Base-by-base conservation (phyloP, 257 asterid genomes). In the Solanum habrochaites region DNA sequence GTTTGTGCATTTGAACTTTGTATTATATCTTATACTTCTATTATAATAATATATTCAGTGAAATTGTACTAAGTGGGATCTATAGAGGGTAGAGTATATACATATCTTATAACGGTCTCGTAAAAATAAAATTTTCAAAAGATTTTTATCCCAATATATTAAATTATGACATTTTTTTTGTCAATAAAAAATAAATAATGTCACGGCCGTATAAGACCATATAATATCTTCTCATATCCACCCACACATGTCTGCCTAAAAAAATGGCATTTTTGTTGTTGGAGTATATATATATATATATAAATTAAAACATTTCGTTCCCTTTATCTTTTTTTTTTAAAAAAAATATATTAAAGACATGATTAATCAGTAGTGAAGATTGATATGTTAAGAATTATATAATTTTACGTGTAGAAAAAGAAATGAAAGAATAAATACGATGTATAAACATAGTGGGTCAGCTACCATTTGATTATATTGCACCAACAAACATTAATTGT, bases 21-120 rank as follows among this genome's bases (percentile, higher is more conserved):
- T 62, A 7, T 23, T 23, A 23, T 23, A 14, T 62, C 15, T 0
- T 0, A 1, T 56, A 20, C 3, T 52, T 49, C 3, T 2, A 2
- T 2, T 0, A 1, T 10, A 56, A 56, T 7, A 52, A 52, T 1
- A 52, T 49, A 52, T 52, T 1, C 0, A 52, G 11, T 52, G 4
- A 56, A 20, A 56, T 56, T 56, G 0, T 20, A 56, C 2, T 56
- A 20, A 20, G 64, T 56, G 0, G 0, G 3, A n/a, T 20, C 4
- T 20, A 18, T 0, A 20, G 4, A 56, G 0, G 11, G 3, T 56
- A 8, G 2, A 56, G 11, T 56, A 18, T 20, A 56, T 0, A 0
- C 5, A 56, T 5, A 56, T 56, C 0, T 20, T 3, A 56, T 20
- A 1, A 56, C 25, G 4, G 1, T 0, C 11, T 20, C 6, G 1